Evolutionary conservation across 768 basidiomycete genomes (phyloP).

Genomic region (Lentinula sp.): DNA sequence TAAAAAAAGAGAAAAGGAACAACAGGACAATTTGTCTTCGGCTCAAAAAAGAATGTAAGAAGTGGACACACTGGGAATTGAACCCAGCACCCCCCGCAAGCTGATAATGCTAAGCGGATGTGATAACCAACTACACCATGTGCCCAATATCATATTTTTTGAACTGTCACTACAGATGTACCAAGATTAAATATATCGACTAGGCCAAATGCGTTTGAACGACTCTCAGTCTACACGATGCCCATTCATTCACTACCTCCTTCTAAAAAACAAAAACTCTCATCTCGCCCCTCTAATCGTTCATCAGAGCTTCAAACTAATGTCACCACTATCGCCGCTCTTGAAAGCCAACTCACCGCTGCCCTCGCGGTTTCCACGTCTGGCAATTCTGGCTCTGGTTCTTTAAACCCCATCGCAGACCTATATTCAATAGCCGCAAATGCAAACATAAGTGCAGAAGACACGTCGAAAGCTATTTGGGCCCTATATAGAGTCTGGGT

Average conservation of each 20-base stretch:
- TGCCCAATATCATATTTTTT: too few species aligned
- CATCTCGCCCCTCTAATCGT: background rate
- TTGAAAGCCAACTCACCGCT: conserved; percentile 51
- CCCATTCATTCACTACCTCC: conserved; percentile 4
- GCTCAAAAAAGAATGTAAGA: background rate
- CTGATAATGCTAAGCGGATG: conserved; percentile 11
- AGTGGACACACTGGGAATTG: background rate
- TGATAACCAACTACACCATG: conserved; percentile 25
- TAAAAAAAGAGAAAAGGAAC: too few species aligned
- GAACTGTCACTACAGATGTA: too few species aligned
- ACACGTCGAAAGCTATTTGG: conserved; percentile 73
- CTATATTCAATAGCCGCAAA: conserved; percentile 54
- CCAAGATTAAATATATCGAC: too few species aligned
- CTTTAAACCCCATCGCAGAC: conserved; percentile 76
- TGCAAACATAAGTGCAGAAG: conserved; percentile 24
- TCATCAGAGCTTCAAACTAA: background rate
- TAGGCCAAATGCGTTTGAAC: background rate
- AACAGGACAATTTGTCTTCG: background rate
- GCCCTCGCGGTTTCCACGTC: conserved; percentile 28
- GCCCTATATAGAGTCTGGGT: conserved; percentile 78
- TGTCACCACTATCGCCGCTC: conserved; percentile 3
- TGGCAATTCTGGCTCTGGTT: conserved; percentile 34
- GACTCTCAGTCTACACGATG: background rate
- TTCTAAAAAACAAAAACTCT: background rate
- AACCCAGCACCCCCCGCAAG: background rate